phyloP scores from a whole-genome alignment of 345 rosid species.

The Salix viminalis region DNA sequence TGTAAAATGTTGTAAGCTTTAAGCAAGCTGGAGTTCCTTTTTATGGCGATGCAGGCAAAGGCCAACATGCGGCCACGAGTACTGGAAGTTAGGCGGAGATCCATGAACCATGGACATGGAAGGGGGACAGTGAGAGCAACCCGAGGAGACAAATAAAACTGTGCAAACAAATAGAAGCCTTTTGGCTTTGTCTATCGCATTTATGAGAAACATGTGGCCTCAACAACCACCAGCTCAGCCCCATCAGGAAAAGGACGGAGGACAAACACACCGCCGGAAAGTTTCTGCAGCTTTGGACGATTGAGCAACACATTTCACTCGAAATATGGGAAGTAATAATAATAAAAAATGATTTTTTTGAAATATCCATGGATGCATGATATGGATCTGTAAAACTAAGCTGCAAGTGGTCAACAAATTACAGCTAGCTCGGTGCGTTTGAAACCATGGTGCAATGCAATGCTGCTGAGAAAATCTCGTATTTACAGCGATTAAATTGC shows the following conservation, averaged over 20 bases:
- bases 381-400: not conserved
- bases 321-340: too few species aligned
- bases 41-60: conserved; percentile 21
- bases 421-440: not conserved
- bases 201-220: conserved; percentile 49
- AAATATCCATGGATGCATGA: too few species aligned
- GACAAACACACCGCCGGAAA: too few species aligned
- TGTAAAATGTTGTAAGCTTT: not conserved
- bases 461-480: not conserved
- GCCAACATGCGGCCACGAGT: conserved; percentile 38
- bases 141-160: conserved; percentile 42
- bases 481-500: not conserved
- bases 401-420: not conserved
- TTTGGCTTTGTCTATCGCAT: conserved; percentile 38
- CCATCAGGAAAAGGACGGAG: not conserved
- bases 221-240: conserved; percentile 32
- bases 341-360: too few species aligned
- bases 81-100: conserved; percentile 28
- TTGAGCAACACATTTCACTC: too few species aligned
- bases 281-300: too few species aligned
- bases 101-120: conserved; percentile 27
- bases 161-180: conserved; percentile 25
- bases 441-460: not conserved
- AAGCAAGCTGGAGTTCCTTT: not conserved
- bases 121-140: conserved; percentile 46